phyloP scores from a whole-genome alignment of 495 filamentous ascomycete genomes.

The Aspergillus baeticus region DNA sequence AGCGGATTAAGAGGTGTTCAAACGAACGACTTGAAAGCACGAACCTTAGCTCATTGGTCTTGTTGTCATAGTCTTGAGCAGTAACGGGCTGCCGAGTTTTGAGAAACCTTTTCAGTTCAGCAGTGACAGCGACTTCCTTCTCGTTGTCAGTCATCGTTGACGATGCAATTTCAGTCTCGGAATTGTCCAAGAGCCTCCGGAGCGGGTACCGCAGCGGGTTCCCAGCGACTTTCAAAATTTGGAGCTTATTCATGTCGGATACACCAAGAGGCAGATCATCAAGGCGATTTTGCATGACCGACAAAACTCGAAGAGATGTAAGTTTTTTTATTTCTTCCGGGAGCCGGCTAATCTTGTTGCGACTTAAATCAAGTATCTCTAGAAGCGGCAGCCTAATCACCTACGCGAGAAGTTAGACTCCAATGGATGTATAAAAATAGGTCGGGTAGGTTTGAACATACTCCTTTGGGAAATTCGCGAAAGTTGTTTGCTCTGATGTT shows the following conservation, averaged over 20 bases:
- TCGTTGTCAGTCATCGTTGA: slow-evolving; percentile 52
- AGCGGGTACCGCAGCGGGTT: slow-evolving; percentile 67
- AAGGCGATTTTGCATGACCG: slow-evolving; percentile 81
- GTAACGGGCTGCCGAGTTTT: slow-evolving; percentile 54
- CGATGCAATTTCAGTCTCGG: slow-evolving; percentile 41
- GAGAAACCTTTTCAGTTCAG: slow-evolving; percentile 74
- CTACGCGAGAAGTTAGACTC: slow-evolving; percentile 33
- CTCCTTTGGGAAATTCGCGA: slow-evolving; percentile 80
- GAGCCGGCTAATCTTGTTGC: slow-evolving; percentile 75
- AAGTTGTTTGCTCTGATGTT: slow-evolving; percentile 88
- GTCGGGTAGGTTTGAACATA: slow-evolving; percentile 42
- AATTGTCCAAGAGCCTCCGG: slow-evolving; percentile 41
- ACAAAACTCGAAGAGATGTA: slow-evolving; percentile 72
- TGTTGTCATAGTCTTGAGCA: slow-evolving; percentile 60
- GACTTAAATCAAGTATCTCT: slow-evolving; percentile 88
- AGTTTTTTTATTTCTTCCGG: slow-evolving; percentile 79
- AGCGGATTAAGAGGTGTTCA: not conserved
- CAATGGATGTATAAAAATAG: slow-evolving; percentile 1
- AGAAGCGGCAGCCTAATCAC: slow-evolving; percentile 76
- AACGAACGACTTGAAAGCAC: slow-evolving; percentile 17
- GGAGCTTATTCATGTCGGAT: slow-evolving; percentile 84
- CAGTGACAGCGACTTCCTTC: slow-evolving; percentile 67
- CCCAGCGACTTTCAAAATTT: slow-evolving; percentile 81
- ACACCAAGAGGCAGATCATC: slow-evolving; percentile 77
- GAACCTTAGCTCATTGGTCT: slow-evolving; percentile 63